Conservation (phyloP, 192 early-diverging fungal species). For the Chytriomyces sp. region DNA sequence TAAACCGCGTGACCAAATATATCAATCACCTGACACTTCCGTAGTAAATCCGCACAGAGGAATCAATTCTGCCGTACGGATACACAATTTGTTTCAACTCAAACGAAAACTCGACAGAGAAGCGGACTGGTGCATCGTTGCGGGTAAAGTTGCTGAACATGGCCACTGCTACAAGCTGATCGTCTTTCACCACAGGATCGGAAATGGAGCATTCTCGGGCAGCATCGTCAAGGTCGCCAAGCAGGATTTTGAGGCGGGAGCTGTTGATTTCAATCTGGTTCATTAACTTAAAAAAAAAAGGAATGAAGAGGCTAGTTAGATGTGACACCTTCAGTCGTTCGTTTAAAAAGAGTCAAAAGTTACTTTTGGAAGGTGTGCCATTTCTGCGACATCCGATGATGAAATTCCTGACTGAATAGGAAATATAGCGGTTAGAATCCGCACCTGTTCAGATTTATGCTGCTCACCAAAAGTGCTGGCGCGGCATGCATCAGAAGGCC, state of each 20-base stretch:
- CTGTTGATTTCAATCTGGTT: background rate
- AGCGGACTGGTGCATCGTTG: background rate
- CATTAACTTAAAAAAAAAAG: background rate
- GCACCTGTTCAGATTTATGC: background rate
- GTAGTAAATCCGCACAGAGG: background rate
- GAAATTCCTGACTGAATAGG: background rate
- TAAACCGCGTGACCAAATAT: background rate
- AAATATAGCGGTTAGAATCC: background rate
- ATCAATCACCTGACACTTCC: background rate
- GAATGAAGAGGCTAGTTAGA: background rate
- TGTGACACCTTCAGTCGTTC: background rate
- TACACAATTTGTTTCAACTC: background rate
- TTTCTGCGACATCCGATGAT: background rate
- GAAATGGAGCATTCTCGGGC: constrained; percentile 21
- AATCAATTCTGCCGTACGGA: constrained; percentile 3
- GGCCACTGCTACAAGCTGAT: constrained; percentile 1
- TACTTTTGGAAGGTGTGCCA: constrained; percentile 1
- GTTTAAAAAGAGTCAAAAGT: background rate
- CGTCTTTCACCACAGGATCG: background rate
- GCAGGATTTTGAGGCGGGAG: constrained; percentile 12
- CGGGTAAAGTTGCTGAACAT: background rate
- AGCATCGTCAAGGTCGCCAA: constrained; percentile 21
- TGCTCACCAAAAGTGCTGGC: background rate
- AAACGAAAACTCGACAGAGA: constrained; percentile 22
- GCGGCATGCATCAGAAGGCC: background rate